Percentiles rank a stretch among this genome's conserved stretches.
Evolutionary conservation across 2,329 filamentous ascomycete species (phyloP).

Genomic region (Sclerotinia sclerotiorum): DNA sequence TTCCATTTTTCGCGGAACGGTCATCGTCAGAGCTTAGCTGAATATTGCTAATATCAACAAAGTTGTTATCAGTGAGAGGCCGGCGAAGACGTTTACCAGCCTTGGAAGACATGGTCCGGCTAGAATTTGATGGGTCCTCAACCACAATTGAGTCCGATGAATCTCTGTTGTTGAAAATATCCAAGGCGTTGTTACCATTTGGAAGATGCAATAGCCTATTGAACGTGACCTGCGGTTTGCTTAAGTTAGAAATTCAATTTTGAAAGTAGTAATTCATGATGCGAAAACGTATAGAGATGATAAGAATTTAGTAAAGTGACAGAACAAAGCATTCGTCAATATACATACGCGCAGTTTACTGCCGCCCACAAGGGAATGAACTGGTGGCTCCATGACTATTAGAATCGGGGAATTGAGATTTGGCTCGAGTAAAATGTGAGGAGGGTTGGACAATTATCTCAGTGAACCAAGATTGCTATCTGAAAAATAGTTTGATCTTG

Average conservation of each 20-base stretch:
- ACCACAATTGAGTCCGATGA: conserved; percentile 23
- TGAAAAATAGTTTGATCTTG: background rate
- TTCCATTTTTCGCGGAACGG: conserved; percentile 18
- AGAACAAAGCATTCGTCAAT: background rate
- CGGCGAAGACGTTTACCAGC: conserved; percentile 33
- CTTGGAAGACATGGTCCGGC: conserved; percentile 26
- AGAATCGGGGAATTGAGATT: background rate
- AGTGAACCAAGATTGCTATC: background rate
- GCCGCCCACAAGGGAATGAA: background rate
- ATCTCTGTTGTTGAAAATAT: conserved; percentile 42
- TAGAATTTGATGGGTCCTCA: conserved; percentile 23
- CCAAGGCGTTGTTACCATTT: conserved; percentile 49
- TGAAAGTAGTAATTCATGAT: background rate
- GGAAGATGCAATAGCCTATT: conserved; percentile 46
- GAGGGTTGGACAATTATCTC: background rate
- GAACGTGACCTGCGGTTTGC: conserved; percentile 45
- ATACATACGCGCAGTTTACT: conserved; percentile 9
- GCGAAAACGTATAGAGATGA: background rate
- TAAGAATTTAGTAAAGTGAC: background rate
- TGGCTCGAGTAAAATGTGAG: background rate
- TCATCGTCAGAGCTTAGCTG: conserved; percentile 32
- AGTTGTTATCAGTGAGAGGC: conserved; percentile 26
- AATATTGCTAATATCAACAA: conserved; percentile 29
- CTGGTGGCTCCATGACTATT: background rate
- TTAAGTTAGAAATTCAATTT: background rate